These are phyloP conservation scores for Thalassiosira delicatula DNA, from an alignment of 352 stramenopile genomes.

Conservation along the genomic window DNA sequence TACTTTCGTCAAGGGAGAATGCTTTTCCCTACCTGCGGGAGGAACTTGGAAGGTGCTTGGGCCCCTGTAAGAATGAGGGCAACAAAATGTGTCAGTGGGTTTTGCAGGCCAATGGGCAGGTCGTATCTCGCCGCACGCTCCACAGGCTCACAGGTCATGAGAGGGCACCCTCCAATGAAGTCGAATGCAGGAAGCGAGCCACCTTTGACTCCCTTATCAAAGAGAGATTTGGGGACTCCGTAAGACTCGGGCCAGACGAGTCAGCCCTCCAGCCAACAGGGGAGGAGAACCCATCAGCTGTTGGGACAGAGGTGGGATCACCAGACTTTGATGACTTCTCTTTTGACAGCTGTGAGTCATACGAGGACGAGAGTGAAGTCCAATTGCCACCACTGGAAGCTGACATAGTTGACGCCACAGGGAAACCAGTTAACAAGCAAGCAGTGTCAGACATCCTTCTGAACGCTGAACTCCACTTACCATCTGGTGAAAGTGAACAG, in stretches of 20 bases:
- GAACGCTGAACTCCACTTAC: slow-evolving; percentile 23
- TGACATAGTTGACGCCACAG: slow-evolving; percentile 31
- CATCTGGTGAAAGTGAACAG: background rate
- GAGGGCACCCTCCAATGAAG: slow-evolving; percentile 9
- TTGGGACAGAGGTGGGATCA: no score
- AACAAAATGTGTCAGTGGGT: slow-evolving; percentile 42
- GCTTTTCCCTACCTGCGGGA: slow-evolving; percentile 20
- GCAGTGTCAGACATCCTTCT: slow-evolving; percentile 24
- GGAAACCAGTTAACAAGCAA: slow-evolving; percentile 28
- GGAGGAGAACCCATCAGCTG: no score
- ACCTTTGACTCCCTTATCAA: slow-evolving; percentile 24
- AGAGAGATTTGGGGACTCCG: slow-evolving; percentile 24
- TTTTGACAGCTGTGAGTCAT: no score
- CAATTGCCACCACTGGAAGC: background rate
- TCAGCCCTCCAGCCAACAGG: background rate
- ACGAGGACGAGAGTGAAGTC: background rate
- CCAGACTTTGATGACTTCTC: no score
- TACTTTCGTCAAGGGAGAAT: slow-evolving; percentile 29
- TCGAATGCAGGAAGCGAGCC: slow-evolving; percentile 28
- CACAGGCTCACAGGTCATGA: slow-evolving; percentile 33
- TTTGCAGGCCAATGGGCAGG: slow-evolving; percentile 38
- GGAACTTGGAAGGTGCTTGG: slow-evolving; percentile 43
- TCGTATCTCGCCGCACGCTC: slow-evolving; percentile 16
- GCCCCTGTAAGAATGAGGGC: slow-evolving; percentile 42
- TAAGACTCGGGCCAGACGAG: background rate